Base-by-base conservation (phyloP, 2,329 filamentous ascomycete genomes). In the Mariannaea sp. region DNA sequence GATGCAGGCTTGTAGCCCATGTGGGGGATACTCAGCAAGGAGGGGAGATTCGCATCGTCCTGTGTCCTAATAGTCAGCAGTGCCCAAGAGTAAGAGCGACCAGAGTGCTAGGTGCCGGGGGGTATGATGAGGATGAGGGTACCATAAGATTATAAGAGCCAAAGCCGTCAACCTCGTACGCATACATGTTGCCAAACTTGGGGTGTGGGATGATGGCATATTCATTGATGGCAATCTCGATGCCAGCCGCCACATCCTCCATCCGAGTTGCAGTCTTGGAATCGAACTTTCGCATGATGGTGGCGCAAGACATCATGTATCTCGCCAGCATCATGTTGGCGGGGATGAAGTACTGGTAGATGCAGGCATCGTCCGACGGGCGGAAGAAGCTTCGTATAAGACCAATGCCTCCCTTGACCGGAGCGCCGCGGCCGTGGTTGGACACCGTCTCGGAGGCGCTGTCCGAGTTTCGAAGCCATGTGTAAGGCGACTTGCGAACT, bases 331-430 rank as follows among this genome's bases (percentile, higher is more conserved):
- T 89, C 87, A 91, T 91, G 70, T 97, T 97, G 26, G 89, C 86
- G 0, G 93, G 93, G 63, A 97, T 89, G 64, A 95, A 86, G 71
- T 92, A 93, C 68, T 93, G 90, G 56, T 91, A 86, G 32, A 90
- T 88, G 1, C 89, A 90, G 12, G 90, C 85, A 70, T 97, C 93
- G 70, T 97, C 93, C 53, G 89, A 93, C 0, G 92, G 93, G 1
- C 93, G 83, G 77, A 97, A 97, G 24, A 92, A 91, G 60, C 89
- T 92, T 49, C 93, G 84, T 35, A 97, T 82, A 44, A 97, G 81
- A 0, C 91, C 91, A 1, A 91, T 94, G 81, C 90, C 71, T 24
- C 83, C 84, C 48, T 85, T 87, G 2, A 96, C 81, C 0, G 93
- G 93, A 61, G 90, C 92, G 14, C 92, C 92, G 24, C 86, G 77